A percentile compares a stretch with the other conserved stretches of the same genome.
These are phyloP conservation scores for Nitzschia sp. DNA, from an alignment of 108 stramenopile species.

Conservation along the genomic window DNA sequence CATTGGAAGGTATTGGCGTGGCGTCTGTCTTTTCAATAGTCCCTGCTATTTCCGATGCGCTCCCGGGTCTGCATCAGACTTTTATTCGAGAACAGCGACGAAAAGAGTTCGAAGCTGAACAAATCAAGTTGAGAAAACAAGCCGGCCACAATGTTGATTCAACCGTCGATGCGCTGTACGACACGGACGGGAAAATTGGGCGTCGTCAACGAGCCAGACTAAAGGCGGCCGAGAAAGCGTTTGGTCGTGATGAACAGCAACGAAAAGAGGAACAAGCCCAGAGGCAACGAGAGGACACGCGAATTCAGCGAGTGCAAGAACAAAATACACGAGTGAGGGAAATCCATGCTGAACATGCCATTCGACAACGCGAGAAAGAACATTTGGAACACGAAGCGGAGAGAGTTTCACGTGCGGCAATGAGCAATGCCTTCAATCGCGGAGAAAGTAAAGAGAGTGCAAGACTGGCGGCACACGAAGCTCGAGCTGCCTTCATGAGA, in stretches of 20 bases:
- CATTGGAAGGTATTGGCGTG: slow-evolving; percentile 42
- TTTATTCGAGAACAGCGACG: slow-evolving; percentile 49
- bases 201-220: slow-evolving; percentile 58
- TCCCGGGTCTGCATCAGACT: slow-evolving; percentile 41
- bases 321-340: slow-evolving; percentile 35
- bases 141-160: slow-evolving; percentile 43
- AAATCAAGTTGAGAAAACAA: slow-evolving; percentile 33
- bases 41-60: slow-evolving; percentile 39
- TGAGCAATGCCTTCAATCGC: slow-evolving; percentile 60
- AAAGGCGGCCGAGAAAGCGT: slow-evolving; percentile 58
- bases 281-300: slow-evolving; percentile 41
- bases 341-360: slow-evolving; percentile 44
- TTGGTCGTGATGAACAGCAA: slow-evolving; percentile 42
- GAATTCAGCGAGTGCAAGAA: slow-evolving; percentile 33
- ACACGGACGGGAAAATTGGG: slow-evolving; percentile 43
- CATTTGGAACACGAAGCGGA: slow-evolving; percentile 55
- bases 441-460: slow-evolving; percentile 50
- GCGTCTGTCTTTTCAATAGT: slow-evolving; percentile 54
- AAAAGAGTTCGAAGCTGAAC: slow-evolving; percentile 42
- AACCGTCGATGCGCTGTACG: slow-evolving; percentile 38
- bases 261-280: slow-evolving; percentile 38
- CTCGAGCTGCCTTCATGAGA: slow-evolving; percentile 32
- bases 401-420: slow-evolving; percentile 47
- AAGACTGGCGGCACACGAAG: slow-evolving; percentile 43
- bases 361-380: slow-evolving; percentile 48